These are phyloP conservation scores for Magnolia changhungtana DNA, from an alignment of 164 flowering plant genomes.

Conservation along the genomic window DNA sequence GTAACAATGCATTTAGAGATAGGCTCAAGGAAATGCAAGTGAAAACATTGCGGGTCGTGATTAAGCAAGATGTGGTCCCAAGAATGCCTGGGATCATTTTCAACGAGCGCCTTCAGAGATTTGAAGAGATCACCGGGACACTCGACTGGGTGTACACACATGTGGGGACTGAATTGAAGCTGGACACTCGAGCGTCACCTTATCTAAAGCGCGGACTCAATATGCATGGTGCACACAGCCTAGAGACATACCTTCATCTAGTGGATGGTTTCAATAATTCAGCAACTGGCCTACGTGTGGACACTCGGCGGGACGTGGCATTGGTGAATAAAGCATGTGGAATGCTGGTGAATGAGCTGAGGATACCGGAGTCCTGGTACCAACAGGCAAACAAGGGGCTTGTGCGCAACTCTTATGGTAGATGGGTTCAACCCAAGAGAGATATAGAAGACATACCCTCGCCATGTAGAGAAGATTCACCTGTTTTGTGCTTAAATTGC, in stretches of 20 bases:
- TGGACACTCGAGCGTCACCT: slow-evolving; percentile 39
- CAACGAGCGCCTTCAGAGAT: slow-evolving; percentile 30
- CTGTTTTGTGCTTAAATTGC: background rate
- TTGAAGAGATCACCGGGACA: slow-evolving; percentile 30
- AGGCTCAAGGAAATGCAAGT: slow-evolving; percentile 34
- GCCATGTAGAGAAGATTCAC: slow-evolving; percentile 8
- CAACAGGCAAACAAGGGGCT: slow-evolving; percentile 53
- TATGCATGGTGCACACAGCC: slow-evolving; percentile 36
- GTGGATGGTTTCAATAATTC: slow-evolving; percentile 39
- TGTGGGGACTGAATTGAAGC: slow-evolving; percentile 44
- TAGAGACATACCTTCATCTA: slow-evolving; percentile 52
- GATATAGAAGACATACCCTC: slow-evolving; percentile 57
- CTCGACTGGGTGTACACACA: slow-evolving; percentile 53
- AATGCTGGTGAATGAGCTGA: slow-evolving; percentile 36
- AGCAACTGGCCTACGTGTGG: slow-evolving; percentile 23
- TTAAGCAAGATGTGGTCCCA: slow-evolving; percentile 53
- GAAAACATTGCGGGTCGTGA: slow-evolving; percentile 36
- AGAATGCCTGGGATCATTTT: slow-evolving; percentile 47
- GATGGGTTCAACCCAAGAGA: slow-evolving; percentile 60
- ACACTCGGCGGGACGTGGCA: slow-evolving; percentile 23
- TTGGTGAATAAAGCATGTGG: slow-evolving; percentile 48
- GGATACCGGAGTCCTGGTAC: slow-evolving; percentile 47
- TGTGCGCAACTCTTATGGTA: slow-evolving; percentile 39
- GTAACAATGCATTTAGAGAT: slow-evolving; percentile 48
- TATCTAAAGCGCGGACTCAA: slow-evolving; percentile 38